Base-by-base conservation (phyloP, 176 grass and related monocot genomes). In the Zea luxurians region DNA sequence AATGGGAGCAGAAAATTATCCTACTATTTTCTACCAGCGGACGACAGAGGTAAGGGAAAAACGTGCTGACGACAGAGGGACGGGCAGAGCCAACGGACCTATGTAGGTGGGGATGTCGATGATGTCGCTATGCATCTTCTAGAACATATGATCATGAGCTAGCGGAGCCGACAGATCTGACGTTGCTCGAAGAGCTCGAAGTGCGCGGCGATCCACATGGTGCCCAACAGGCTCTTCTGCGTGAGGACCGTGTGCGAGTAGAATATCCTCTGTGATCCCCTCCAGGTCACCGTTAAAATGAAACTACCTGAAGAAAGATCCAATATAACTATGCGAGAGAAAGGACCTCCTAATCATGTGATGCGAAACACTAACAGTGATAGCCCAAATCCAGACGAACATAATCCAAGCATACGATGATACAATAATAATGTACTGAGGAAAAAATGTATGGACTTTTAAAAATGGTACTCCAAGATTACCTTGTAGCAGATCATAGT, bases 121-220 rank as follows among this genome's bases (percentile, higher is more conserved):
- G 55, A 64, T 83, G 37, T 97, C 91, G 78, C 93, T 79, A 73
- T 91, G 94, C 64, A 73, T 68, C 77, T 91, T 91, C 84, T 97
- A 27, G 27, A 1, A 27, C 27, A 27, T 27, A 27, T 27, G 27
- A 27, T 27, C 27, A 27, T 27, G 27, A 27, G 27, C 27, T 27
- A 27, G 27, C 27, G 27, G 27, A 27, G 27, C 27, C 27, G 27
- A 27, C 27, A 1, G 27, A 27, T 1, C 27, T 27, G 27, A 27
- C 27, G 1, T 27, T 27, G 27, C 27, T 27, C 27, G 27, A 27
- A 27, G 27, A 27, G 27, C 27, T 27, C 27, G 27, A 27, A 27
- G 27, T 27, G 27, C 27, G 27, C 27, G 1, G 27, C 27, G 27
- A 27, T 27, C 27, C 27, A 27, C 27, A 27, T 1, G 27, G 27